phyloP scores from a whole-genome alignment of 1,284 basidiomycete genomes.

The Heterobasidion parviporum region DNA sequence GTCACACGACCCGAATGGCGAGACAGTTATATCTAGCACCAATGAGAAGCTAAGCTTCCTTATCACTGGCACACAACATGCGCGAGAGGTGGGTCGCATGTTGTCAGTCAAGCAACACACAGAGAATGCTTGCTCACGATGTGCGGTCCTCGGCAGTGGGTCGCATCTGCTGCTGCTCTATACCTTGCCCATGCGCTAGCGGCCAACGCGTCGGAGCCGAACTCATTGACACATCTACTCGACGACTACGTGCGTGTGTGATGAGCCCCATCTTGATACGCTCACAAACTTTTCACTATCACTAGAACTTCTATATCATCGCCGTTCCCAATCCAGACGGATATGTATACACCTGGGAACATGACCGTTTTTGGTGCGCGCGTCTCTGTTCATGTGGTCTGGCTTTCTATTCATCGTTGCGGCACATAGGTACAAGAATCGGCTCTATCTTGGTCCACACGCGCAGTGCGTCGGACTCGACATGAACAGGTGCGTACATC shows the following conservation, averaged over 20 bases:
- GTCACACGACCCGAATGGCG: slow-evolving; percentile 11
- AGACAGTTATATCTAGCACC: slow-evolving; percentile 7
- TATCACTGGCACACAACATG: slow-evolving; percentile 73
- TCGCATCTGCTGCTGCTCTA: slow-evolving; percentile 66
- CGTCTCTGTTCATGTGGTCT: not conserved
- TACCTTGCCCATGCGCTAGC: slow-evolving; percentile 70
- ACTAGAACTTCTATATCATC: slow-evolving; percentile 66
- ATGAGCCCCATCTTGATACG: not conserved
- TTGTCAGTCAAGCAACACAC: slow-evolving; percentile 2
- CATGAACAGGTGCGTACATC: slow-evolving; percentile 53
- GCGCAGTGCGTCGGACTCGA: slow-evolving; percentile 65
- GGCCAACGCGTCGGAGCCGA: slow-evolving; percentile 35
- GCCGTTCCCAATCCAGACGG: slow-evolving; percentile 83
- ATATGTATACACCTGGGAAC: slow-evolving; percentile 52
- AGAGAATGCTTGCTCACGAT: slow-evolving; percentile 6
- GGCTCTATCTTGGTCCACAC: slow-evolving; percentile 45
- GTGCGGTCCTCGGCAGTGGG: slow-evolving; percentile 49
- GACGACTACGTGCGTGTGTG: slow-evolving; percentile 37
- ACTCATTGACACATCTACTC: slow-evolving; percentile 43
- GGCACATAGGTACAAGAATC: slow-evolving; percentile 60
- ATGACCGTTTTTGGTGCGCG: slow-evolving; percentile 12
- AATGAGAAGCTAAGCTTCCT: slow-evolving; percentile 37
- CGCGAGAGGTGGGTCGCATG: slow-evolving; percentile 52
- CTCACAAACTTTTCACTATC: too few relatives aligned
- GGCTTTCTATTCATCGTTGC: not conserved